phyloP scores from a whole-genome alignment of 2,329 filamentous ascomycete genomes.

The Fonsecaea monophora region DNA sequence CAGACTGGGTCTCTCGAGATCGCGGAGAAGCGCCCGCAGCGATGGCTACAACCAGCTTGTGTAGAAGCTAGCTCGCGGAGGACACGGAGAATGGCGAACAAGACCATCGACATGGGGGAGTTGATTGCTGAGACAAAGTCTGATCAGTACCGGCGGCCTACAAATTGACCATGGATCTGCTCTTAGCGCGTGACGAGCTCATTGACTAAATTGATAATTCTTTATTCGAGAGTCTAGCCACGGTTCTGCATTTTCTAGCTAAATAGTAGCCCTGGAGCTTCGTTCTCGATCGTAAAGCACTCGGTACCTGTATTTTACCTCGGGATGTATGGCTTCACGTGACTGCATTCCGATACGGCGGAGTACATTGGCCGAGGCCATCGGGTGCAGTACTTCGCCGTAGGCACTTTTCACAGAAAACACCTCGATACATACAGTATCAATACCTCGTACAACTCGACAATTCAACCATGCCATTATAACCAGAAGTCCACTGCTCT shows the following conservation, averaged over 20 bases:
- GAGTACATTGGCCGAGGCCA: too few species aligned
- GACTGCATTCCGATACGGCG: too few species aligned
- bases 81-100: not conserved
- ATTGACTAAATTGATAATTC: not conserved
- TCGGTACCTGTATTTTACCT: too few species aligned
- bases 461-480: too few species aligned
- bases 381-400: too few species aligned
- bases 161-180: not conserved
- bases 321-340: too few species aligned
- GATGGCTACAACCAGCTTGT: not conserved
- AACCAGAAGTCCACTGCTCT: too few species aligned
- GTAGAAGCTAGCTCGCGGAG: not conserved
- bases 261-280: not conserved
- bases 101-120: not conserved
- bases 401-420: too few species aligned
- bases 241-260: not conserved
- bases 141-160: not conserved
- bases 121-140: not conserved
- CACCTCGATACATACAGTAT: too few species aligned
- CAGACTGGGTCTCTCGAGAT: not conserved
- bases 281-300: too few species aligned
- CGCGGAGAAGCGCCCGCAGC: not conserved
- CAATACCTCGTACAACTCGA: too few species aligned
- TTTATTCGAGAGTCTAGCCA: not conserved
- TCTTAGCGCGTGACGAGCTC: not conserved